Base-by-base conservation (phyloP, 306 rosid species). In the Castanea crenata region DNA sequence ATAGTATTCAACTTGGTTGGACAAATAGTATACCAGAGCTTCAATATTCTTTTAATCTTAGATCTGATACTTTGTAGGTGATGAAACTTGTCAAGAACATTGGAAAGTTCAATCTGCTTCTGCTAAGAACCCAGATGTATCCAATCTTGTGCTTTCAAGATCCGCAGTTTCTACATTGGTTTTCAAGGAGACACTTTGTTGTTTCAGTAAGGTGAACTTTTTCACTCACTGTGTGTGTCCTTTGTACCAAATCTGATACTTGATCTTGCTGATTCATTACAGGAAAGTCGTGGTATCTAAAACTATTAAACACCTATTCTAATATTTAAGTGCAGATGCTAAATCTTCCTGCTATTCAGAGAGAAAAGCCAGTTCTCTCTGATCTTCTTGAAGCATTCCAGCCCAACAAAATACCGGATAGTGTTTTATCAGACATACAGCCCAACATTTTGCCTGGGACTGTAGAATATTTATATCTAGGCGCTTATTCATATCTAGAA, bases 301-400 rank as follows among this genome's bases (percentile, higher is more conserved):
- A 61, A 21, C 63, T 75, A 63, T 58, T 76, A 15, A 54, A 20
- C 56, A 3, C 49, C 75, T 38, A 10, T 55, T 71, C 27, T 54
- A 7, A 25, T 55, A 21, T 13, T 69, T 31, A 63, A 38, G 15
- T 54, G 55, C 84, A 84, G 85, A 81, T 80, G 41, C 61, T 81
- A 51, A 84, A 77, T 71, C 72, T 84, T 56, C 75, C 87, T 49
- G 70, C 54, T 58, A 74, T 77, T 55, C 82, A 55, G 57, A 73
- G 62, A 61, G 79, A 84, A 54, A 77, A 77, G 59, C 20, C 71
- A 54, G 58, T 73, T 68, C 80, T 84, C 61, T 62, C 75, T 74
- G 29, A 52, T 41, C 79, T 84, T 69, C 87, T 84, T 59, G 85
- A 77, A 34, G 85, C 87, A 46, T 84, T 84, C 82, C 87, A 84